Evolutionary conservation across 164 flowering plant species (phyloP).

Genomic region (Tinospora cordifolia): DNA sequence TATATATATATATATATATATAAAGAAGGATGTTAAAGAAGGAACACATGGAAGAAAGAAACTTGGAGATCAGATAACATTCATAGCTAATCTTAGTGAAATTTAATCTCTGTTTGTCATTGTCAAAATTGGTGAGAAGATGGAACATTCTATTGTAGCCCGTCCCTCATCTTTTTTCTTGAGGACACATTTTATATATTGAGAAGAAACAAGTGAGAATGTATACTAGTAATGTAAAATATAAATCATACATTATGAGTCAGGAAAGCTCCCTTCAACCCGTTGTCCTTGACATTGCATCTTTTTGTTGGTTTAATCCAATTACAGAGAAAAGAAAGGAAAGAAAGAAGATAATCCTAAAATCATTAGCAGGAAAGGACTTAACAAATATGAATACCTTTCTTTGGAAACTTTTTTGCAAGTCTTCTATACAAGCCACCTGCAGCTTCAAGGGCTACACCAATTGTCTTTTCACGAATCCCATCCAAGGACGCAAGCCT

Average conservation of each 20-base stretch:
- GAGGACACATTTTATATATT: too few species aligned
- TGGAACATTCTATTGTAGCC: too few species aligned
- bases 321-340: background rate
- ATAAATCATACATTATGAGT: too few species aligned
- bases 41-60: background rate
- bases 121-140: too few species aligned
- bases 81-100: background rate
- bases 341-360: background rate
- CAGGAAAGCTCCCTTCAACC: too few species aligned
- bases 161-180: too few species aligned
- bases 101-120: too few species aligned
- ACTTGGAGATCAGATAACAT: background rate
- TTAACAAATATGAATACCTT: constrained; percentile 40
- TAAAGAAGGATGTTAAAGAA: constrained; percentile 1
- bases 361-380: background rate
- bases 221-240: too few species aligned
- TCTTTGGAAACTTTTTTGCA: constrained; percentile 79
- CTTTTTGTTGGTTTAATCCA: too few species aligned
- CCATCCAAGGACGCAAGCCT: constrained; percentile 74
- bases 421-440: constrained; percentile 94
- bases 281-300: too few species aligned
- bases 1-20: too few species aligned
- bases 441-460: constrained; percentile 97
- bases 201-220: too few species aligned
- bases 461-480: constrained; percentile 85